Conservation (phyloP, 805 yeast species). For the Candida maesae region DNA sequence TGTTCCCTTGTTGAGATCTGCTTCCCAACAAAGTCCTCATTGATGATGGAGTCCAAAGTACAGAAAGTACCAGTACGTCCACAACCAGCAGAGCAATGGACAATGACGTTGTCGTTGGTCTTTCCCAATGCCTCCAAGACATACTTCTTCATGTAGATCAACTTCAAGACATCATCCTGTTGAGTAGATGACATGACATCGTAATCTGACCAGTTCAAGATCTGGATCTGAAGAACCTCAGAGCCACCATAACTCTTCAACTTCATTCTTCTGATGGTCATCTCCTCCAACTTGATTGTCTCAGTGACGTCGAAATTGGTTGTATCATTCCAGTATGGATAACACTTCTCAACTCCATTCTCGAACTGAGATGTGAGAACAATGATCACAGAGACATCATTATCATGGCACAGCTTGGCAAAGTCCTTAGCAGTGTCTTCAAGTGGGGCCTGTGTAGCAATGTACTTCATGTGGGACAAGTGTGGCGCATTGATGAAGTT, state of each 20-base stretch:
- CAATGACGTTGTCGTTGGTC: slow-evolving; percentile 40
- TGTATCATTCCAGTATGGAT: slow-evolving; percentile 73
- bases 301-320: slow-evolving; percentile 31
- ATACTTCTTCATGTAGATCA: slow-evolving; percentile 45
- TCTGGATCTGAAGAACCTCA: slow-evolving; percentile 68
- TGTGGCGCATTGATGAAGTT: slow-evolving; percentile 49
- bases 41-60: slow-evolving; percentile 58
- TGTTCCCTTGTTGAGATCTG: neutral
- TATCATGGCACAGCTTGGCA: slow-evolving; percentile 71
- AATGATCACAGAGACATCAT: slow-evolving; percentile 61
- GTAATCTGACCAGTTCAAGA: slow-evolving; percentile 81
- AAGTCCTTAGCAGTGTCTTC: slow-evolving; percentile 73
- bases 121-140: slow-evolving; percentile 30
- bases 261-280: slow-evolving; percentile 40
- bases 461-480: slow-evolving; percentile 40
- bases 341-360: slow-evolving; percentile 76
- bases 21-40: slow-evolving; percentile 23
- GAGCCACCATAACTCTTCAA: slow-evolving; percentile 33
- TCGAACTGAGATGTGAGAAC: slow-evolving; percentile 76
- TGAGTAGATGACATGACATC: slow-evolving; percentile 47
- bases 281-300: slow-evolving; percentile 22
- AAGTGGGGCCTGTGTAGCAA: slow-evolving; percentile 91
- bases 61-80: slow-evolving; percentile 93
- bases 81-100: slow-evolving; percentile 96
- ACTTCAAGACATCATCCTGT: slow-evolving; percentile 52